phyloP scores from a whole-genome alignment of 1,284 basidiomycete genomes.

The Cutaneotrichosporon sp. region DNA sequence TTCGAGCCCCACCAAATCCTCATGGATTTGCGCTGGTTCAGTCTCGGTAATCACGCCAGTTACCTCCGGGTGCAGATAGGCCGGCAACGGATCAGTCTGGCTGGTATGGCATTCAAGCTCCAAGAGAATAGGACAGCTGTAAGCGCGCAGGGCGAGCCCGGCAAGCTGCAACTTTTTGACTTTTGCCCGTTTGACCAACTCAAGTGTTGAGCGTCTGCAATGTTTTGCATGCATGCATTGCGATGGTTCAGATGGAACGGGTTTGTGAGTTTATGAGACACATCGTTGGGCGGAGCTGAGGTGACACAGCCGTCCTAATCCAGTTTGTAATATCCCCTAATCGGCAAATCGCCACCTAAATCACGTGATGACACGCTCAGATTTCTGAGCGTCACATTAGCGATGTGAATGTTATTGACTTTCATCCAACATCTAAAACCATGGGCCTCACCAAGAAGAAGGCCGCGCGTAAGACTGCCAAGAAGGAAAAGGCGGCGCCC shows the following conservation, averaged over 20 bases:
- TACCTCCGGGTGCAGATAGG: conserved; percentile 34
- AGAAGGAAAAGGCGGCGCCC: conserved; percentile 12
- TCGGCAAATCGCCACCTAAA: neutral
- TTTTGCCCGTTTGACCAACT: neutral
- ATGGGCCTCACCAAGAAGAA: conserved; percentile 28
- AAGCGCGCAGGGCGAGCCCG: conserved; percentile 51
- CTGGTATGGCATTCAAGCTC: conserved; percentile 48
- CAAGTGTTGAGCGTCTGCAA: neutral
- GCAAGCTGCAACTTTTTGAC: conserved; percentile 48
- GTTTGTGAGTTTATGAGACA: neutral
- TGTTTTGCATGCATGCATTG: neutral
- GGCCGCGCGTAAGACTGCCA: conserved; percentile 12
- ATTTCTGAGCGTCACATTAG: neutral
- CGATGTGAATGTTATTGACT: neutral
- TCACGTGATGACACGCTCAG: conserved; percentile 8
- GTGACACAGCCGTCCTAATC: neutral
- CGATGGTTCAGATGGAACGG: neutral
- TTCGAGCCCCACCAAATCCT: conserved; percentile 50
- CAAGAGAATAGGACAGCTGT: conserved; percentile 48
- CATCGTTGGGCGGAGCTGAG: neutral
- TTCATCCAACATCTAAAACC: neutral
- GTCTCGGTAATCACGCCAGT: conserved; percentile 49
- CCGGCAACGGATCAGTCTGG: conserved; percentile 52
- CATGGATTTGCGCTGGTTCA: conserved; percentile 39
- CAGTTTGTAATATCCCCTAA: neutral